Evolutionary conservation across 2,329 filamentous ascomycete genomes (phyloP).

Genomic region (Penicillium sp.): DNA sequence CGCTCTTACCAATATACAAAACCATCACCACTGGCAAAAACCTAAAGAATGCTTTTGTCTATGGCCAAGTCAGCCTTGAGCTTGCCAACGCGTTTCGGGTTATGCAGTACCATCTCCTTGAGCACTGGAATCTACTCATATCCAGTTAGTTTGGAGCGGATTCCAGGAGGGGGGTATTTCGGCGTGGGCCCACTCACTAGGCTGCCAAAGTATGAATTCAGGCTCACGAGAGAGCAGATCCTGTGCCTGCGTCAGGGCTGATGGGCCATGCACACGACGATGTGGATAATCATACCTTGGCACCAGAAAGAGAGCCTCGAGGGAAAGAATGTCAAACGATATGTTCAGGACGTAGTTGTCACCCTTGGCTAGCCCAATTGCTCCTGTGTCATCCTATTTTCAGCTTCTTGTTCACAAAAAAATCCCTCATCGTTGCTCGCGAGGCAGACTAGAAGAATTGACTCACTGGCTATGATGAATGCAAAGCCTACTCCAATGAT

Average conservation of each 20-base stretch:
- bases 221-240: slow-evolving; percentile 82
- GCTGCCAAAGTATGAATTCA: slow-evolving; percentile 82
- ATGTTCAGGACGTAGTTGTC: slow-evolving; percentile 70
- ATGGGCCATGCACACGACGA: slow-evolving; percentile 5
- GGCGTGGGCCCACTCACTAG: slow-evolving; percentile 34
- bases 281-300: slow-evolving; percentile 56
- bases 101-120: slow-evolving; percentile 74
- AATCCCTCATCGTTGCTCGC: slow-evolving; percentile 9
- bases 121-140: slow-evolving; percentile 73
- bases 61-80: slow-evolving; percentile 32
- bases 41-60: slow-evolving; percentile 85
- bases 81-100: not conserved
- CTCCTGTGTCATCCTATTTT: slow-evolving; percentile 51
- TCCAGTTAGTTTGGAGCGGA: slow-evolving; percentile 18
- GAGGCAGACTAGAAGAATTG: slow-evolving; percentile 27
- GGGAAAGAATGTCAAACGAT: slow-evolving; percentile 84
- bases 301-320: slow-evolving; percentile 88
- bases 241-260: slow-evolving; percentile 47
- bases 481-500: slow-evolving; percentile 74
- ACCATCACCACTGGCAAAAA: slow-evolving; percentile 79
- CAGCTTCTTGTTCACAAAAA: slow-evolving; percentile 3
- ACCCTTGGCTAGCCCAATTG: slow-evolving; percentile 66
- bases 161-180: not conserved
- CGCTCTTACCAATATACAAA: slow-evolving; percentile 69
- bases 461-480: slow-evolving; percentile 74